These are phyloP conservation scores for Rhizopus stolonifer DNA, from an alignment of 371 early-diverging fungal species.

Conservation along the genomic window DNA sequence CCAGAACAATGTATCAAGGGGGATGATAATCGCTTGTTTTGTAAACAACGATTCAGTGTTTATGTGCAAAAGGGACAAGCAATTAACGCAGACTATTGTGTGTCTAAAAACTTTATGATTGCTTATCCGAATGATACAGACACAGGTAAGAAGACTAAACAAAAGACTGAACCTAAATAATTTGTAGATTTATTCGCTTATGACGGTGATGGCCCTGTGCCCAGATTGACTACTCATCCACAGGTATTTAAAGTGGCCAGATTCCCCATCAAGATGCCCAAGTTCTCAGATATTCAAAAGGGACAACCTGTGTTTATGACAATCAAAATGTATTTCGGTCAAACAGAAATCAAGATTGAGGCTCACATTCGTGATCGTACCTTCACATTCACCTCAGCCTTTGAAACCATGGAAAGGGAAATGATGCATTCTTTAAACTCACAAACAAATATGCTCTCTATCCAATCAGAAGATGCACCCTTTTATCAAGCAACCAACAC, in stretches of 20 bases:
- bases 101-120: slow-evolving; percentile 65
- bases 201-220: slow-evolving; percentile 44
- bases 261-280: slow-evolving; percentile 56
- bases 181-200: slow-evolving; percentile 48
- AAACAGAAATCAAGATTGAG: slow-evolving; percentile 54
- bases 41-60: slow-evolving; percentile 61
- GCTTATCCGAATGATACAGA: slow-evolving; percentile 58
- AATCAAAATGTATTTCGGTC: slow-evolving; percentile 58
- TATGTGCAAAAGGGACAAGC: slow-evolving; percentile 62
- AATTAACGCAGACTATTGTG: slow-evolving; percentile 57
- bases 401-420: slow-evolving; percentile 45
- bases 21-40: slow-evolving; percentile 46
- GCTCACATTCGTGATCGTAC: slow-evolving; percentile 48
- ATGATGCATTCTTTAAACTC: slow-evolving; percentile 30
- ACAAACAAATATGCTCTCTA: slow-evolving; percentile 19
- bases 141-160: slow-evolving; percentile 31
- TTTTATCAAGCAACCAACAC: slow-evolving; percentile 6
- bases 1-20: slow-evolving; percentile 58
- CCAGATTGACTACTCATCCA: slow-evolving; percentile 48
- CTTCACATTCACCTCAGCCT: slow-evolving; percentile 51
- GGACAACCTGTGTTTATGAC: slow-evolving; percentile 49
- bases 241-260: slow-evolving; percentile 48
- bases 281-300: slow-evolving; percentile 42
- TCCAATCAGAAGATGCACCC: slow-evolving; percentile 26
- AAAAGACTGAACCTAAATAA: neutral